Evolutionary conservation across 2,329 filamentous ascomycete species (phyloP).

Genomic region (Aulographum hederae): DNA sequence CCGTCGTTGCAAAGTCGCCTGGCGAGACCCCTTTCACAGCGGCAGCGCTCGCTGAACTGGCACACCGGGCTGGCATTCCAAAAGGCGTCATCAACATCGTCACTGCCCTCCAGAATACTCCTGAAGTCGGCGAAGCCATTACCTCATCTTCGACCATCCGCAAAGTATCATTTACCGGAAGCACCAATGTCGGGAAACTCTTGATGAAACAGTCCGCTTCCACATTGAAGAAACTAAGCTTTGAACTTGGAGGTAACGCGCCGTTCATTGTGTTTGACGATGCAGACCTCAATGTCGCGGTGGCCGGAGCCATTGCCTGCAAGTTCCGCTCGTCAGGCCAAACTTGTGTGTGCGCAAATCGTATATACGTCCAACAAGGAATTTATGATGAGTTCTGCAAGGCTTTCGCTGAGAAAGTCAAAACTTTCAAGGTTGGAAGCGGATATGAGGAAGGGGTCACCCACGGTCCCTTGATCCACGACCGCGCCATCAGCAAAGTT

Average conservation of each 20-base stretch:
- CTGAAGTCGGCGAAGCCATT: conserved; percentile 57
- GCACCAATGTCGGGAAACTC: conserved; percentile 46
- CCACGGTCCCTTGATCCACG: conserved; percentile 73
- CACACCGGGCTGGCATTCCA: conserved; percentile 71
- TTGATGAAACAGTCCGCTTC: conserved; percentile 79
- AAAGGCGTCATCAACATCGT: conserved; percentile 83
- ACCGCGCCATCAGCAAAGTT: conserved; percentile 63
- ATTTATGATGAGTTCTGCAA: conserved; percentile 60
- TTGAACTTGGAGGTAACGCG: conserved; percentile 88
- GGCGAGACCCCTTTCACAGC: conserved; percentile 85
- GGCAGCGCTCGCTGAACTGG: conserved; percentile 73
- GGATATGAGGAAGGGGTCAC: conserved; percentile 55
- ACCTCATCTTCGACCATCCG: conserved; percentile 61
- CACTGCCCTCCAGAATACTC: conserved; percentile 61
- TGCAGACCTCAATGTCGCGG: conserved; percentile 70
- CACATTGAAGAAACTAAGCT: conserved; percentile 71
- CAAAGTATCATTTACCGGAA: conserved; percentile 89
- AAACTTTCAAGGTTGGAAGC: conserved; percentile 55
- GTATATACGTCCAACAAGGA: conserved; percentile 60
- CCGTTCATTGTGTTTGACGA: conserved; percentile 97
- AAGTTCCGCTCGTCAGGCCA: conserved; percentile 94
- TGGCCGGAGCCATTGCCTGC: conserved; percentile 62
- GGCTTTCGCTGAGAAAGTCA: conserved; percentile 54
- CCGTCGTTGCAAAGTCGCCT: conserved; percentile 79
- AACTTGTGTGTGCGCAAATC: conserved; percentile 70